Evolutionary conservation across 1,139 yeast genomes (phyloP).

Genomic region (Geotrichum candidum): DNA sequence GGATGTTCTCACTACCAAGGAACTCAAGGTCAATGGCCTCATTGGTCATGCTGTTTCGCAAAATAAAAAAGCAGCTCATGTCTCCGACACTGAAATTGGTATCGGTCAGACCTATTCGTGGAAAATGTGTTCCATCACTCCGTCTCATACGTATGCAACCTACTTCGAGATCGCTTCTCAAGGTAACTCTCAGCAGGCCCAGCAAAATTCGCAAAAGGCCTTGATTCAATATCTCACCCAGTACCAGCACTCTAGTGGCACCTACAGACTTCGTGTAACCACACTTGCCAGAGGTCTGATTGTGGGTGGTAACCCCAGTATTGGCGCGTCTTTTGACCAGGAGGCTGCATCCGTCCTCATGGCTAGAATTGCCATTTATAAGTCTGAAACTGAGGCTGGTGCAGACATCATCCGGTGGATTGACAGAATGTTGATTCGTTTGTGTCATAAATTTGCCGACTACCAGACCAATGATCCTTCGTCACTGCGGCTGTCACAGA

Average conservation of each 20-base stretch:
- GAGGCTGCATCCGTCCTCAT: conserved; percentile 63
- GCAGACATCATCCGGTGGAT: conserved; percentile 70
- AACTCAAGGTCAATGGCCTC: too few relatives aligned
- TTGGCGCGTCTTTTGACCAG: conserved; percentile 52
- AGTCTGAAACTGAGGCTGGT: conserved; percentile 45
- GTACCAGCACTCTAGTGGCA: conserved; percentile 52
- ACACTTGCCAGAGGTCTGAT: conserved; percentile 33
- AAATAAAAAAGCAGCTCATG: too few relatives aligned
- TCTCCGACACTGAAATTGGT: conserved; percentile 91
- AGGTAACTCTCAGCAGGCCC: conserved; percentile 49
- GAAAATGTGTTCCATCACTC: conserved; percentile 77
- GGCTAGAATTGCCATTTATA: conserved; percentile 51
- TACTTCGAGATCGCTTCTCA: conserved; percentile 67
- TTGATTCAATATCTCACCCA: conserved; percentile 62
- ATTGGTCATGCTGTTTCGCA: too few relatives aligned
- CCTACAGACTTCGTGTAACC: conserved; percentile 42
- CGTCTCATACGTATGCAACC: conserved; percentile 79
- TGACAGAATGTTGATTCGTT: conserved; percentile 66
- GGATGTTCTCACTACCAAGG: too few relatives aligned
- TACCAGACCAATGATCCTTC: conserved; percentile 60
- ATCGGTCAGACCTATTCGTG: conserved; percentile 87
- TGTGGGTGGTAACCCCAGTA: conserved; percentile 26
- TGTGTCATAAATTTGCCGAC: conserved; percentile 74
- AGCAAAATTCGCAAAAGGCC: conserved; percentile 42
- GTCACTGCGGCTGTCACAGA: conserved; percentile 64